These are phyloP conservation scores for Aspergillus neoniger DNA, from an alignment of 2,329 filamentous ascomycete species.

Conservation along the genomic window DNA sequence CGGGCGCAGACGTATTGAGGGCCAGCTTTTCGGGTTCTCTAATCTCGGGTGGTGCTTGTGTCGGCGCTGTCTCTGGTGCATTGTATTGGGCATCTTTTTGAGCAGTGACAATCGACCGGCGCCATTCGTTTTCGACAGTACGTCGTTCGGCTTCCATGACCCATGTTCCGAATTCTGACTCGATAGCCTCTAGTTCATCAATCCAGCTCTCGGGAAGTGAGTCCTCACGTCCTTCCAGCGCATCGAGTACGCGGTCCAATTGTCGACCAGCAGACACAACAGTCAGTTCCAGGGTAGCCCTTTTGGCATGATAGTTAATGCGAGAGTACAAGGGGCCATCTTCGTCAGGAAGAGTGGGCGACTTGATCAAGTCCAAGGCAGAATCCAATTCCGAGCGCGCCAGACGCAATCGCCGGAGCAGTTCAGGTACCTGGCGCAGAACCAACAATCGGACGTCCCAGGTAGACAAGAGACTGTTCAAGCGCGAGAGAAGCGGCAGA, in stretches of 20 bases:
- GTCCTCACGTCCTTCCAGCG: constrained; percentile 79
- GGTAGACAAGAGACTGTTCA: constrained; percentile 70
- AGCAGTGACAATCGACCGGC: constrained; percentile 21
- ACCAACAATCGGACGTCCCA: constrained; percentile 80
- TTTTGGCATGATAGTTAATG: constrained; percentile 44
- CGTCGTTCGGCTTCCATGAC: constrained; percentile 72
- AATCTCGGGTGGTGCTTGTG: background rate
- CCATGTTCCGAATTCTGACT: constrained; percentile 79
- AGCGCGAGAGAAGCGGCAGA: constrained; percentile 74
- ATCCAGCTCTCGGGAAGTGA: constrained; percentile 86
- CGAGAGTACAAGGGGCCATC: constrained; percentile 33
- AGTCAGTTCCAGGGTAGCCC: constrained; percentile 65
- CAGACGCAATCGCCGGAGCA: constrained; percentile 63
- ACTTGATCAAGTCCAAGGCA: constrained; percentile 34
- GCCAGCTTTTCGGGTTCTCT: background rate
- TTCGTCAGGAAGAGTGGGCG: constrained; percentile 27
- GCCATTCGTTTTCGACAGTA: constrained; percentile 66
- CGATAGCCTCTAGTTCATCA: constrained; percentile 77
- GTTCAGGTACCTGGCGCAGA: constrained; percentile 69
- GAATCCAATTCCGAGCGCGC: constrained; percentile 38
- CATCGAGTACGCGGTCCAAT: constrained; percentile 83
- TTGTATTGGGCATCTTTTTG: constrained; percentile 5
- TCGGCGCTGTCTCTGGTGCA: background rate
- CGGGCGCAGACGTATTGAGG: constrained; percentile 1
- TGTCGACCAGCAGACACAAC: constrained; percentile 69